Percentiles rank a stretch among this genome's conserved stretches.
phyloP scores from a whole-genome alignment of 495 filamentous ascomycete genomes.

The Alectoria sarmentosa region DNA sequence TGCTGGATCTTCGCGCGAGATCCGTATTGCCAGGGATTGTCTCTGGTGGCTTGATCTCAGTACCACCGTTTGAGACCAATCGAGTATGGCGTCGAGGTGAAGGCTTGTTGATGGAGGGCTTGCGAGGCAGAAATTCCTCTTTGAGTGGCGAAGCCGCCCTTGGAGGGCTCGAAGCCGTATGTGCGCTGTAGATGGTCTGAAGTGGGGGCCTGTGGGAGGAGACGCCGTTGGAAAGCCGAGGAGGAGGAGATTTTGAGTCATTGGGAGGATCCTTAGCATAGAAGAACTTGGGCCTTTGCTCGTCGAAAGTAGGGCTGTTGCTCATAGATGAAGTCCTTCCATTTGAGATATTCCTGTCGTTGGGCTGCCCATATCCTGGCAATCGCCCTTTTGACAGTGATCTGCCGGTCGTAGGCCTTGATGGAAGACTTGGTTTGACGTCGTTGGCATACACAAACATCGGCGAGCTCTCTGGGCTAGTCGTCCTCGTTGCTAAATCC shows the following conservation, averaged over 20 bases:
- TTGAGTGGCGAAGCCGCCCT: constrained; percentile 38
- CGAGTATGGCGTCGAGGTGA: constrained; percentile 25
- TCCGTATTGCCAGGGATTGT: constrained; percentile 2
- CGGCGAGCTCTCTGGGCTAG: constrained; percentile 41
- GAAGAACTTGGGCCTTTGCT: constrained; percentile 30
- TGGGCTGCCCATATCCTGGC: constrained; percentile 53
- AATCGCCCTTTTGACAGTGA: constrained; percentile 31
- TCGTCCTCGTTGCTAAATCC: constrained; percentile 4
- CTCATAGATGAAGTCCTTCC: constrained; percentile 12
- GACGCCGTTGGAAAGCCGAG: constrained; percentile 18
- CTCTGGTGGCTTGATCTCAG: constrained; percentile 9
- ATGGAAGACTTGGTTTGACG: constrained; percentile 40
- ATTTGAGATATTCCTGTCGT: constrained; percentile 28
- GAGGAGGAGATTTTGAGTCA: constrained; percentile 28
- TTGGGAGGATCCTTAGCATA: constrained; percentile 44
- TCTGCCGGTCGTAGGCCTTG: constrained; percentile 29
- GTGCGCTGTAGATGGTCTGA: constrained; percentile 34
- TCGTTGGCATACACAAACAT: constrained; percentile 76
- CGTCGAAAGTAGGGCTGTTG: constrained; percentile 11
- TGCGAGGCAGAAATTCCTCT: constrained; percentile 32
- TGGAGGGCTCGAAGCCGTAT: constrained; percentile 27
- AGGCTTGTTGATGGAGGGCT: constrained; percentile 29
- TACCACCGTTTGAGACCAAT: constrained; percentile 19
- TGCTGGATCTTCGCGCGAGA: constrained; percentile 23
- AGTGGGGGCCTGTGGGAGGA: constrained; percentile 33